These are phyloP conservation scores for Fragaria ananassa DNA, from an alignment of 306 rosid genomes.

Conservation along the genomic window DNA sequence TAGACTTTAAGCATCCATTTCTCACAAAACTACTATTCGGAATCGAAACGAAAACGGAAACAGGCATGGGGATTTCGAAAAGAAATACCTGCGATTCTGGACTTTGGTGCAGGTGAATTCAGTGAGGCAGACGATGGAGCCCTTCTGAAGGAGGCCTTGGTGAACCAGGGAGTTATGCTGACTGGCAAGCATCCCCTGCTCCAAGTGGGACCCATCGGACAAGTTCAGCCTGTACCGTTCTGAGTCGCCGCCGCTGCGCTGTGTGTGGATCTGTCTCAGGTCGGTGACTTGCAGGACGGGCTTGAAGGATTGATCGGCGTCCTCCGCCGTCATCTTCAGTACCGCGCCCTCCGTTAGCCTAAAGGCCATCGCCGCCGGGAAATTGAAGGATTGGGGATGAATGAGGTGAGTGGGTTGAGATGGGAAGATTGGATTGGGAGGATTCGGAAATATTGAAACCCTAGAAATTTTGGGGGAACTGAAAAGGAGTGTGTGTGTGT, in stretches of 20 bases:
- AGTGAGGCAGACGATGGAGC: constrained; percentile 51
- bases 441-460: no score
- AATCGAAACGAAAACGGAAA: not conserved
- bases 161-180: constrained; percentile 54
- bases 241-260: constrained; percentile 10
- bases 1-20: not conserved
- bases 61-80: not conserved
- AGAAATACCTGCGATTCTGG: constrained; percentile 62
- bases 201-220: constrained; percentile 61
- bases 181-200: constrained; percentile 77
- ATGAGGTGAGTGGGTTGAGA: not conserved
- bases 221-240: constrained; percentile 64
- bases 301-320: constrained; percentile 24
- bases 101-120: constrained; percentile 55
- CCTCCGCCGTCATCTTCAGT: constrained; percentile 36
- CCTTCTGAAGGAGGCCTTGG: constrained; percentile 51
- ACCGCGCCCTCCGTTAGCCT: constrained; percentile 61
- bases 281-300: constrained; percentile 73
- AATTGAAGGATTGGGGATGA: not conserved
- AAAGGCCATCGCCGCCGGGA: constrained; percentile 33
- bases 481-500: no score
- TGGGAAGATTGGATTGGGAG: not conserved
- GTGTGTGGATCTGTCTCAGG: constrained; percentile 45
- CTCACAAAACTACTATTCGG: not conserved
- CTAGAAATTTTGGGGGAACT: no score